Conservation (phyloP, 2,329 filamentous ascomycete species). For the Colletotrichum chlorophyti region DNA sequence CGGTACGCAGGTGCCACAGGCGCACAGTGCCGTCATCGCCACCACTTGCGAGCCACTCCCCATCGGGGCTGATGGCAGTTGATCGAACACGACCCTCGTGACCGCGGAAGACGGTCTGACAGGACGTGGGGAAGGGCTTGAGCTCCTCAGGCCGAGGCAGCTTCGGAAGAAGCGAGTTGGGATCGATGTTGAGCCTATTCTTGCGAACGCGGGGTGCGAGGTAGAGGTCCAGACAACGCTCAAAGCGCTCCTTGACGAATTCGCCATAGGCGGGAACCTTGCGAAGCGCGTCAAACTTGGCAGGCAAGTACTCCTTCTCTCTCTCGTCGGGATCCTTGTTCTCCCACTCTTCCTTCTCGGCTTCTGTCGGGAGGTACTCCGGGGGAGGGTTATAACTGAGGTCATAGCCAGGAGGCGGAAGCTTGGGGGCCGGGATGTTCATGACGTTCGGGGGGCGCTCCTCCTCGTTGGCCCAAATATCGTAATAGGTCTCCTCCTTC, state of each 20-base stretch:
- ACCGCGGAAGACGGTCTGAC: constrained; percentile 84
- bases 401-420: constrained; percentile 91
- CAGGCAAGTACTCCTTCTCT: constrained; percentile 86
- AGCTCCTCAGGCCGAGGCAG: constrained; percentile 92
- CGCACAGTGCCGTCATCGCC: constrained; percentile 93
- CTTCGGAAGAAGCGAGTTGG: constrained; percentile 89
- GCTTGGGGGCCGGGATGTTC: constrained; percentile 94
- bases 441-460: constrained; percentile 84
- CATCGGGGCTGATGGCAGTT: constrained; percentile 83
- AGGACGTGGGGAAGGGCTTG: constrained; percentile 91
- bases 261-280: constrained; percentile 89
- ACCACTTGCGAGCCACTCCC: constrained; percentile 86
- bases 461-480: constrained; percentile 94
- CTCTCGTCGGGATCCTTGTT: constrained; percentile 87
- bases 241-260: constrained; percentile 95
- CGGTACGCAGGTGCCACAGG: constrained; percentile 87
- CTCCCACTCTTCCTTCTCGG: constrained; percentile 87
- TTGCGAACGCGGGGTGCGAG: constrained; percentile 90
- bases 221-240: constrained; percentile 94
- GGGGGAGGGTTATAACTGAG: constrained; percentile 95
- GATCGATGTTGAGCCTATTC: constrained; percentile 96
- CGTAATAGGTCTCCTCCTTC: constrained; percentile 76
- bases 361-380: constrained; percentile 88
- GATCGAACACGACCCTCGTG: constrained; percentile 89
- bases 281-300: constrained; percentile 81